Evolutionary conservation across 2,329 filamentous ascomycete species (phyloP).

Genomic region (Arthrinium phaeospermum): DNA sequence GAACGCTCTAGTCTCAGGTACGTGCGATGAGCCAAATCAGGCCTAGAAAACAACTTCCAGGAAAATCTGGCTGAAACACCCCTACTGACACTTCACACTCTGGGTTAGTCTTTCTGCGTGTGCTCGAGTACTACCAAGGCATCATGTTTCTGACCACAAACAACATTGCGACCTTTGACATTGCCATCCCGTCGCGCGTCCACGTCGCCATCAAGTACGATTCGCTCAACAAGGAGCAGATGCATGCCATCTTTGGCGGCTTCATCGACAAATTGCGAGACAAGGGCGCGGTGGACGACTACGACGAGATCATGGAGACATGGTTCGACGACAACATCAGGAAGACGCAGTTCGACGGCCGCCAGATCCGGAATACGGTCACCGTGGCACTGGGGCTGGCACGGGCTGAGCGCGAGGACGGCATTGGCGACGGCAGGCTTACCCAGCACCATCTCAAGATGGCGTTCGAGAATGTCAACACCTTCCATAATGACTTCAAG

Average conservation of each 20-base stretch:
- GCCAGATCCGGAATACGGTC: slow-evolving; percentile 29
- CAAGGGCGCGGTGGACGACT: slow-evolving; percentile 10
- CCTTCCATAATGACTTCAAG: neutral
- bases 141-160: slow-evolving; percentile 33
- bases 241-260: slow-evolving; percentile 31
- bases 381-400: slow-evolving; percentile 20
- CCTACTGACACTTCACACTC: too few species aligned
- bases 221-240: slow-evolving; percentile 26
- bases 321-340: neutral
- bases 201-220: slow-evolving; percentile 31
- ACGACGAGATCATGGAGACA: too few species aligned
- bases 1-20: slow-evolving; percentile 15
- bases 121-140: slow-evolving; percentile 29
- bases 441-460: neutral
- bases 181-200: slow-evolving; percentile 33
- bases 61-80: neutral
- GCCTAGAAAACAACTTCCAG: neutral
- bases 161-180: slow-evolving; percentile 29
- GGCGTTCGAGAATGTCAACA: neutral
- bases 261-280: slow-evolving; percentile 24
- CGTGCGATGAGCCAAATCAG: neutral
- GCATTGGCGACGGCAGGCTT: neutral
- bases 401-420: neutral
- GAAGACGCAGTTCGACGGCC: neutral
- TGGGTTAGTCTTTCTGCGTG: neutral